These are phyloP conservation scores for Monilinia fructicola DNA, from an alignment of 2,329 filamentous ascomycete genomes.

Conservation along the genomic window DNA sequence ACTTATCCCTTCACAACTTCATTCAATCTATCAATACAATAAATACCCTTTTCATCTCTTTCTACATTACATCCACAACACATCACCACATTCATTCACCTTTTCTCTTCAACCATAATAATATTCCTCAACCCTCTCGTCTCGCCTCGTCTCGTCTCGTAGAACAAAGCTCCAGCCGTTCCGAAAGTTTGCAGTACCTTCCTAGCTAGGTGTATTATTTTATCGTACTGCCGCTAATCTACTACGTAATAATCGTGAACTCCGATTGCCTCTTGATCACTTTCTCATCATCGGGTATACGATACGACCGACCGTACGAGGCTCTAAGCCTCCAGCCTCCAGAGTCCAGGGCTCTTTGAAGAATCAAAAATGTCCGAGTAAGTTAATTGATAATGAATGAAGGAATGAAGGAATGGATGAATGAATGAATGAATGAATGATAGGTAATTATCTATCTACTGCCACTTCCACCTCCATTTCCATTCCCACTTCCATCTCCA, in stretches of 20 bases:
- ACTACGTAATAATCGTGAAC: conserved; percentile 21
- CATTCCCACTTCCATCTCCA: neutral
- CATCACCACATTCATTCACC: too few relatives aligned
- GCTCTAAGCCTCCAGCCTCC: conserved; percentile 25
- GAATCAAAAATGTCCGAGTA: conserved; percentile 23
- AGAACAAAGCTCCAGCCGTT: neutral
- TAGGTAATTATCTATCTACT: neutral
- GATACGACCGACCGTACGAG: conserved; percentile 5
- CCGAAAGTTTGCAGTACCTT: conserved; percentile 2
- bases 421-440: too few relatives aligned
- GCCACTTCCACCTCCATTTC: too few relatives aligned
- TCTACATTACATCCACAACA: neutral
- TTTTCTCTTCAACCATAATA: neutral
- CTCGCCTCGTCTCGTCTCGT: too few relatives aligned
- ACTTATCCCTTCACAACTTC: too few relatives aligned
- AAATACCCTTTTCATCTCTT: too few relatives aligned
- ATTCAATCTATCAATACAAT: too few relatives aligned
- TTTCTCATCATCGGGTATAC: conserved; percentile 19
- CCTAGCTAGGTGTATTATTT: neutral
- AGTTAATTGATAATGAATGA: neutral
- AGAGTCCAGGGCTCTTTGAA: too few relatives aligned
- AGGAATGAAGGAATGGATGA: too few relatives aligned
- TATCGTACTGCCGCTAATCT: conserved; percentile 9
- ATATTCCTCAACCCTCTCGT: too few relatives aligned
- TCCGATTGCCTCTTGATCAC: conserved; percentile 3